These are phyloP conservation scores for Ceratocystis cubensis DNA, from an alignment of 2,329 filamentous ascomycete genomes.

Conservation along the genomic window DNA sequence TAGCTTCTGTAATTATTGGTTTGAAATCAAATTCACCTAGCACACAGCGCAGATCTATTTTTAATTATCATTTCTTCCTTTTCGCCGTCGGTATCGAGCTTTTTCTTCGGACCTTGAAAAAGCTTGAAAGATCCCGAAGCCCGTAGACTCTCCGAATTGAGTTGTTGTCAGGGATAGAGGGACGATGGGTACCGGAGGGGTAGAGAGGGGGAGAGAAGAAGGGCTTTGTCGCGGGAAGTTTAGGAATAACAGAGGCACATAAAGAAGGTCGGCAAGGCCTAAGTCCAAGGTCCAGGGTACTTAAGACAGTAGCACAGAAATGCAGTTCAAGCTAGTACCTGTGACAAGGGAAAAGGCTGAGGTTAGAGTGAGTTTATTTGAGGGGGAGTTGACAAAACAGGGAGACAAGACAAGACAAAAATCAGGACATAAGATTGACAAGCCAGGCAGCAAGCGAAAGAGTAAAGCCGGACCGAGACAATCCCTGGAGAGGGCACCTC, in stretches of 20 bases:
- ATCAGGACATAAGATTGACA: background rate
- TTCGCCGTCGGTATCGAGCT: no score
- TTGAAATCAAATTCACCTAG: no score
- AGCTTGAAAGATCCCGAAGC: background rate
- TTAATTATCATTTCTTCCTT: no score
- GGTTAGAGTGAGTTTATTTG: background rate
- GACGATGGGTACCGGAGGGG: background rate
- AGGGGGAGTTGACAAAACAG: background rate
- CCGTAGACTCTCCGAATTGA: background rate
- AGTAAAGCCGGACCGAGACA: background rate
- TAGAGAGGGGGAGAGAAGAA: background rate
- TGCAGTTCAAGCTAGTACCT: background rate
- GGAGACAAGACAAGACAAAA: background rate
- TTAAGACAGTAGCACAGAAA: background rate
- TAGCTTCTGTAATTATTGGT: no score
- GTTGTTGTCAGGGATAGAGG: no score
- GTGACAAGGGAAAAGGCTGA: background rate
- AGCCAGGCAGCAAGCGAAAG: background rate
- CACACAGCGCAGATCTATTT: no score
- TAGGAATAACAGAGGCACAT: background rate
- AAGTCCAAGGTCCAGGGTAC: background rate
- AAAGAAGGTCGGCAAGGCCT: background rate
- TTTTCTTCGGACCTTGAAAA: background rate
- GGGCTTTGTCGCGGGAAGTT: background rate
- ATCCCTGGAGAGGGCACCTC: no score